Conservation (phyloP, 768 basidiomycete species). For the Naganishia onofrii region DNA sequence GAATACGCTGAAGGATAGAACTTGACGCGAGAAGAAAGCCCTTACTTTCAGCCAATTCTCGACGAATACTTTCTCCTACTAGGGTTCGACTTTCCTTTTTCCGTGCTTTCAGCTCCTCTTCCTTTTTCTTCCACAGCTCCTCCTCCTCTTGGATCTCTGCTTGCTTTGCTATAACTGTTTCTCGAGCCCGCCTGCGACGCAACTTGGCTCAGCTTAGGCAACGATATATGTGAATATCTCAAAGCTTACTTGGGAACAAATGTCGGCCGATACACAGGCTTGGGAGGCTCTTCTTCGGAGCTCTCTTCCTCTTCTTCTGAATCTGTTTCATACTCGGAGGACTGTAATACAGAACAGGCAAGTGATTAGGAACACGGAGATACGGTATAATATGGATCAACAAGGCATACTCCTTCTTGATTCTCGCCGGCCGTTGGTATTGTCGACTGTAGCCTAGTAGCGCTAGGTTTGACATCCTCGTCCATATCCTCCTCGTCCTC, state of each 20-base stretch:
- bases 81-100: constrained; percentile 84
- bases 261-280: constrained; percentile 80
- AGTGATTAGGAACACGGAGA: not conserved
- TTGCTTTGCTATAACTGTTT: constrained; percentile 49
- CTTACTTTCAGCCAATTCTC: constrained; percentile 86
- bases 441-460: not conserved
- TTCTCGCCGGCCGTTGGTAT: not conserved
- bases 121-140: constrained; percentile 67
- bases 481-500: constrained; percentile 42
- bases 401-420: not conserved
- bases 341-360: constrained; percentile 45
- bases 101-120: constrained; percentile 74
- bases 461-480: constrained; percentile 30
- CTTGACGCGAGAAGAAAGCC: not conserved
- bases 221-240: not conserved
- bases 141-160: constrained; percentile 65
- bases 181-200: constrained; percentile 59
- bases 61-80: constrained; percentile 87
- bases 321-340: constrained; percentile 80
- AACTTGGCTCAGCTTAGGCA: constrained; percentile 5
- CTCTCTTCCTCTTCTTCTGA: constrained; percentile 62
- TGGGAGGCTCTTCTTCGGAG: constrained; percentile 59
- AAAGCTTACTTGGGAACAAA: constrained; percentile 84
- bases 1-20: not conserved
- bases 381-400: no score